phyloP scores from a whole-genome alignment of 1,139 yeast genomes.

The Nadsonia commutata region DNA sequence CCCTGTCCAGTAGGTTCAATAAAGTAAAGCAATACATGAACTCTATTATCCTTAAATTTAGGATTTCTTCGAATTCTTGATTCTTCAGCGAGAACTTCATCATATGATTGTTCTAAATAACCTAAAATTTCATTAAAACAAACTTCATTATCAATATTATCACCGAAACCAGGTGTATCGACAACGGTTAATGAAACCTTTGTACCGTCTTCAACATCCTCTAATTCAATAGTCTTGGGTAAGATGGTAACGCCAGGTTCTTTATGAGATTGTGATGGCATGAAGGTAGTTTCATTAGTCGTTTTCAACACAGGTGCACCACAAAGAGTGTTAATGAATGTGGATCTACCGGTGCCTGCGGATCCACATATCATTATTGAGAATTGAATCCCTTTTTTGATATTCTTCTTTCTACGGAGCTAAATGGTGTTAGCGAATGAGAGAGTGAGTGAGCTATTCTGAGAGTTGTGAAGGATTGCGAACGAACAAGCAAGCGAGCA shows the following conservation, averaged over 20 bases:
- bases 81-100: conserved; percentile 81
- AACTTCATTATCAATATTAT: conserved; percentile 47
- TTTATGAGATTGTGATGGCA: conserved; percentile 30
- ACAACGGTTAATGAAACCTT: conserved; percentile 35
- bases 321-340: conserved; percentile 70
- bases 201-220: conserved; percentile 19
- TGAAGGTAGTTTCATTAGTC: conserved; percentile 21
- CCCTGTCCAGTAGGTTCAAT: conserved; percentile 66
- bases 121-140: conserved; percentile 58
- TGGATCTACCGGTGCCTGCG: conserved; percentile 64
- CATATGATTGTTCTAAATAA: conserved; percentile 75
- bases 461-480: too few relatives aligned
- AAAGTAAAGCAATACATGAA: conserved; percentile 54
- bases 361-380: conserved; percentile 63
- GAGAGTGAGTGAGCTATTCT: too few relatives aligned
- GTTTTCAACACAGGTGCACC: conserved; percentile 57
- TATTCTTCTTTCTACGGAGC: conserved; percentile 52
- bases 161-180: conserved; percentile 80
- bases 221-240: conserved; percentile 33
- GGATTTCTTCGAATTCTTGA: conserved; percentile 80
- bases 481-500: neutral
- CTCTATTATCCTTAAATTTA: conserved; percentile 55
- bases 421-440: too few relatives aligned
- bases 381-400: conserved; percentile 72
- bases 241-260: conserved; percentile 36